Evolutionary conservation across 331 rosid species (phyloP).

Genomic region (Erythrophleum ivorense): DNA sequence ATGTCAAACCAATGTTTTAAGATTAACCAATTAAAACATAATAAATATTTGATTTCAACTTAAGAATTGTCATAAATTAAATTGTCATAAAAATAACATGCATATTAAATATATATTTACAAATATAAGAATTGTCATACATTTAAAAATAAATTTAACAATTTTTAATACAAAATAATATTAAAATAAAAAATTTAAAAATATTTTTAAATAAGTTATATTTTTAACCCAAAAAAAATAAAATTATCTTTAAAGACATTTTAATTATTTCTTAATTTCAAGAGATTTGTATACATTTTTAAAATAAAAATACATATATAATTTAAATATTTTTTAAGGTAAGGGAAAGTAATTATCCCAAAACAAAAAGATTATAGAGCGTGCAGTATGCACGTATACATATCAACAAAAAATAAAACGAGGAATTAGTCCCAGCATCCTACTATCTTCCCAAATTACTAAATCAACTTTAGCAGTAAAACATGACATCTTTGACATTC

Average conservation of each 20-base stretch:
- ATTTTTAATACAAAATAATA: background rate
- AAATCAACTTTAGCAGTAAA: slow-evolving; percentile 54
- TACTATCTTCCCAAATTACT: background rate
- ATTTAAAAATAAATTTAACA: background rate
- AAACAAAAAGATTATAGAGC: too few relatives aligned
- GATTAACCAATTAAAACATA: too few relatives aligned
- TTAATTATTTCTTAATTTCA: background rate
- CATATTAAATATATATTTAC: background rate
- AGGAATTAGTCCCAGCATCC: background rate
- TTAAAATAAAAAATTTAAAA: background rate
- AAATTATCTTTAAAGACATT: background rate
- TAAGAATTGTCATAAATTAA: too few relatives aligned
- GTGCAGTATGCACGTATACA: too few relatives aligned
- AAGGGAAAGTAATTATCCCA: too few relatives aligned
- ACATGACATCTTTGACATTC: slow-evolving; percentile 70
- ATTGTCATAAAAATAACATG: too few relatives aligned
- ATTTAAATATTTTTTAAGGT: too few relatives aligned
- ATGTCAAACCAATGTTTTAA: too few relatives aligned
- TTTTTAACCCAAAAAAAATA: background rate
- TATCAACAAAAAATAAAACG: background rate
- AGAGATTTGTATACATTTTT: background rate
- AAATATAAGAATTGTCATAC: background rate
- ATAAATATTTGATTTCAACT: too few relatives aligned
- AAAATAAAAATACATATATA: background rate
- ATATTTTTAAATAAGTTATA: background rate